phyloP scores from a whole-genome alignment of 495 filamentous ascomycete species.

The Thermothielavioides terrestris region DNA sequence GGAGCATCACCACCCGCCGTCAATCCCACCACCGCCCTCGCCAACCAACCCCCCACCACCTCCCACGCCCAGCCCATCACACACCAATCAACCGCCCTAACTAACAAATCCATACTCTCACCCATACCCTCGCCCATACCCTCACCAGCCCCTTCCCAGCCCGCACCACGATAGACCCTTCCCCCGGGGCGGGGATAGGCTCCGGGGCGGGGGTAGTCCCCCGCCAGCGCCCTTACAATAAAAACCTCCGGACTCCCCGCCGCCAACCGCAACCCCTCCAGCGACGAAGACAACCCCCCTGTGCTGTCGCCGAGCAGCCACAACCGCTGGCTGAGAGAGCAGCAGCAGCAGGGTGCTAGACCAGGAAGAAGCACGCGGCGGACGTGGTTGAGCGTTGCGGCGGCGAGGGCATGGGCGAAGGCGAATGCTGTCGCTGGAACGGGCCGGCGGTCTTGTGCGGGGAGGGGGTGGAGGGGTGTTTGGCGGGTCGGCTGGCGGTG shows the following conservation, averaged over 20 bases:
- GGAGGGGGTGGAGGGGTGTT: constrained; percentile 5
- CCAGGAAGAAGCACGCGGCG: constrained; percentile 4
- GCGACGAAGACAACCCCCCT: too few species aligned
- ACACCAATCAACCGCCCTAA: too few species aligned
- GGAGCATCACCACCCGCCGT: too few species aligned
- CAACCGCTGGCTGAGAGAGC: too few species aligned
- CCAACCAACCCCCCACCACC: too few species aligned
- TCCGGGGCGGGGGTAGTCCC: too few species aligned
- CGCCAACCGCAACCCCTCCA: constrained; percentile 20
- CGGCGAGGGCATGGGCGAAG: constrained; percentile 3
- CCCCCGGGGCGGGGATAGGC: too few species aligned
- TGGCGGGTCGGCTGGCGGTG: too few species aligned
- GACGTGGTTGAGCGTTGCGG: constrained; percentile 21
- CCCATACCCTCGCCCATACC: not conserved
- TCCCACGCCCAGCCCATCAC: too few species aligned
- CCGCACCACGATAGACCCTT: not conserved
- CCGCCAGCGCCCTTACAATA: constrained; percentile 8
- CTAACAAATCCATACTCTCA: too few species aligned
- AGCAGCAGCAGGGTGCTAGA: constrained; percentile 7
- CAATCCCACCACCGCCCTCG: too few species aligned
- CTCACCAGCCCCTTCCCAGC: not conserved
- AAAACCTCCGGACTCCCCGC: constrained; percentile 20
- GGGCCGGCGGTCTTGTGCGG: constrained; percentile 7
- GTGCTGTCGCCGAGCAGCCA: too few species aligned
- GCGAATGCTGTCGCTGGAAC: not conserved